phyloP scores from a whole-genome alignment of 2,329 filamentous ascomycete genomes.

The Talaromyces sp. region DNA sequence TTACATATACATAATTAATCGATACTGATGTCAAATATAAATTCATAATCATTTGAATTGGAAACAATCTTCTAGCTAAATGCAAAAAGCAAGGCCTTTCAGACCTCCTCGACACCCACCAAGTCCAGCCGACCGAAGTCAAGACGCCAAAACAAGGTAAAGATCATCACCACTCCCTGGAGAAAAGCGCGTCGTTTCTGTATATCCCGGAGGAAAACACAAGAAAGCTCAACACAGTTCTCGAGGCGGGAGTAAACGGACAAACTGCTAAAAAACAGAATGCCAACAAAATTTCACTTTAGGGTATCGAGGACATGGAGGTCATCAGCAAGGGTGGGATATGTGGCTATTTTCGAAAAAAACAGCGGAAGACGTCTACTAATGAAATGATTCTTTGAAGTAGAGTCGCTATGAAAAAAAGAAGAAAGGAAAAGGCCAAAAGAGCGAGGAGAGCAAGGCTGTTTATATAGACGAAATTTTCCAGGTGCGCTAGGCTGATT shows the following conservation, averaged over 20 bases:
- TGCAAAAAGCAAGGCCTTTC: slow-evolving; percentile 64
- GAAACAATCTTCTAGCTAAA: slow-evolving; percentile 23
- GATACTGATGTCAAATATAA: too few species aligned
- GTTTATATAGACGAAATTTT: slow-evolving; percentile 29
- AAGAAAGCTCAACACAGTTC: slow-evolving; percentile 18
- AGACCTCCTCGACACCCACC: slow-evolving; percentile 88
- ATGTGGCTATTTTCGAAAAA: slow-evolving; percentile 85
- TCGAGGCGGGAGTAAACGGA: slow-evolving; percentile 43
- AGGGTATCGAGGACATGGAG: slow-evolving; percentile 75
- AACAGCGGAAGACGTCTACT: slow-evolving; percentile 91
- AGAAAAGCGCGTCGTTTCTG: slow-evolving; percentile 30
- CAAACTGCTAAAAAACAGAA: slow-evolving; percentile 24
- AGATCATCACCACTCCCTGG: slow-evolving; percentile 96
- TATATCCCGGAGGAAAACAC: slow-evolving; percentile 10
- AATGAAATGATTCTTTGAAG: slow-evolving; percentile 91
- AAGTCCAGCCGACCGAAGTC: slow-evolving; percentile 72
- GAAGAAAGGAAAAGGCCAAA: slow-evolving; percentile 27
- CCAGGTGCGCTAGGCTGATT: background rate
- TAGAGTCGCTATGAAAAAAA: slow-evolving; percentile 19
- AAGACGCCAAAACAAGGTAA: slow-evolving; percentile 67
- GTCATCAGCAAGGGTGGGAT: slow-evolving; percentile 93
- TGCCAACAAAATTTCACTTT: slow-evolving; percentile 69
- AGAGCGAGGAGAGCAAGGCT: slow-evolving; percentile 20
- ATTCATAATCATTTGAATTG: background rate
- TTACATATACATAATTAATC: too few species aligned